A percentile compares a stretch with the other conserved stretches of the same genome.
Evolutionary conservation across 805 yeast genomes (phyloP).

Genomic region (Saccharomyces eubayanus): DNA sequence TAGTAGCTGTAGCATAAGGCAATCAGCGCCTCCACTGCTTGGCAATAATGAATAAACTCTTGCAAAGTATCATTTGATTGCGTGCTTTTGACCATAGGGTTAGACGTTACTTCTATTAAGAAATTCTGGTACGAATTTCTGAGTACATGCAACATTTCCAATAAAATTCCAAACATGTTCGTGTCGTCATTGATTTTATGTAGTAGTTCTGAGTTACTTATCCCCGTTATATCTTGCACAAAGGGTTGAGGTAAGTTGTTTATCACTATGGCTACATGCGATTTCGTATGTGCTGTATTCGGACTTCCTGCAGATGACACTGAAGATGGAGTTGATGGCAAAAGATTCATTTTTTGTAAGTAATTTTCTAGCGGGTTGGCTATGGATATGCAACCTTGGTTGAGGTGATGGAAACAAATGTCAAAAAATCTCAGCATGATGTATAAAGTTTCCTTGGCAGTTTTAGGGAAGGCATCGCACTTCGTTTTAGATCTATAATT

Average conservation of each 20-base stretch:
- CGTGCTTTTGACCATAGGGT: not conserved
- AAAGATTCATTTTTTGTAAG: slow-evolving; percentile 15
- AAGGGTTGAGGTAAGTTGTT: slow-evolving; percentile 22
- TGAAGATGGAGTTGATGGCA: slow-evolving; percentile 27
- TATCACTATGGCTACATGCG: slow-evolving; percentile 9
- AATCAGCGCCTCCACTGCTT: slow-evolving; percentile 18
- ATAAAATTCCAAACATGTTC: slow-evolving; percentile 17
- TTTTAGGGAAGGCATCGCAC: slow-evolving; percentile 34
- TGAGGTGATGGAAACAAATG: slow-evolving; percentile 18
- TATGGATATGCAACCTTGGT: slow-evolving; percentile 15
- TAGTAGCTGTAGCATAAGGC: slow-evolving; percentile 20
- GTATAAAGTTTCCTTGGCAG: slow-evolving; percentile 29
- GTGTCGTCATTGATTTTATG: slow-evolving; percentile 14
- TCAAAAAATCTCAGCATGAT: slow-evolving; percentile 26
- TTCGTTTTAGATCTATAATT: slow-evolving; percentile 3
- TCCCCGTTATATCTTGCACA: slow-evolving; percentile 12
- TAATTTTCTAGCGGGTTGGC: slow-evolving; percentile 23
- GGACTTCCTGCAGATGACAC: slow-evolving; percentile 1
- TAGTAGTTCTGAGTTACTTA: slow-evolving; percentile 9
- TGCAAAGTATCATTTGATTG: slow-evolving; percentile 5
- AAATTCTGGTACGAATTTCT: slow-evolving; percentile 12
- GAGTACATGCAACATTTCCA: slow-evolving; percentile 16
- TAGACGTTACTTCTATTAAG: slow-evolving; percentile 7
- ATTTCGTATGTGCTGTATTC: slow-evolving; percentile 2
- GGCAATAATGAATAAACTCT: slow-evolving; percentile 12